Conservation (phyloP, 148 eudicot species). For the Vaccinium darrowii region DNA sequence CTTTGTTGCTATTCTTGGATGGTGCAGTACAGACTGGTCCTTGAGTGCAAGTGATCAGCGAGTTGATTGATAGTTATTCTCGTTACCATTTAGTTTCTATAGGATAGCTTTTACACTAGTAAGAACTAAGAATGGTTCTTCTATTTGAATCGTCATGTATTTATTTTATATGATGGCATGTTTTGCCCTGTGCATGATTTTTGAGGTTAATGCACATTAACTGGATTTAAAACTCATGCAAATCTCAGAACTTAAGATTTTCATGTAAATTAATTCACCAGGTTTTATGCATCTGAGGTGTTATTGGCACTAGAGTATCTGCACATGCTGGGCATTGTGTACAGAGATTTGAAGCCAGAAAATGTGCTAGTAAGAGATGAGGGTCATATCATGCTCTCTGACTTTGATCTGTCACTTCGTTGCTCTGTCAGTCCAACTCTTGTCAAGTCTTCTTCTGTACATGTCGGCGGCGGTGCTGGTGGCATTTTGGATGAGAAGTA, state of each 20-base stretch:
- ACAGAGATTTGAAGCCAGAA: constrained; percentile 89
- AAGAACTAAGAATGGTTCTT: background rate
- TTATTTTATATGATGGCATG: background rate
- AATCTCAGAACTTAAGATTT: background rate
- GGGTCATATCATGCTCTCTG: constrained; percentile 92
- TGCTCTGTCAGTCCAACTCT: constrained; percentile 90
- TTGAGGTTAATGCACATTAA: background rate
- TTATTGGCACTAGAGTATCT: constrained; percentile 84
- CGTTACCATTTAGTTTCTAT: background rate
- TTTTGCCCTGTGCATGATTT: background rate
- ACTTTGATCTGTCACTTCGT: constrained; percentile 84
- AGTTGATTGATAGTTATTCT: background rate
- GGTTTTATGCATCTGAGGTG: constrained; percentile 82
- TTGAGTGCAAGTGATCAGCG: background rate
- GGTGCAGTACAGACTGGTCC: background rate
- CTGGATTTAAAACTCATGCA: background rate
- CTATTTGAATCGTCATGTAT: constrained; percentile 4
- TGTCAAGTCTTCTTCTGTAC: constrained; percentile 63
- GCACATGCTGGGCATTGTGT: constrained; percentile 88
- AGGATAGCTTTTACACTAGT: background rate
- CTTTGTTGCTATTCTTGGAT: background rate
- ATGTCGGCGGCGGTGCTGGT: constrained; percentile 23
- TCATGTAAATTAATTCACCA: constrained; percentile 20
- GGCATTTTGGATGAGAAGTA: constrained; percentile 50
- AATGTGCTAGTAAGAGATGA: constrained; percentile 78